These are phyloP conservation scores for Globisporangium okanoganense DNA, from an alignment of 352 stramenopile genomes.

Conservation along the genomic window DNA sequence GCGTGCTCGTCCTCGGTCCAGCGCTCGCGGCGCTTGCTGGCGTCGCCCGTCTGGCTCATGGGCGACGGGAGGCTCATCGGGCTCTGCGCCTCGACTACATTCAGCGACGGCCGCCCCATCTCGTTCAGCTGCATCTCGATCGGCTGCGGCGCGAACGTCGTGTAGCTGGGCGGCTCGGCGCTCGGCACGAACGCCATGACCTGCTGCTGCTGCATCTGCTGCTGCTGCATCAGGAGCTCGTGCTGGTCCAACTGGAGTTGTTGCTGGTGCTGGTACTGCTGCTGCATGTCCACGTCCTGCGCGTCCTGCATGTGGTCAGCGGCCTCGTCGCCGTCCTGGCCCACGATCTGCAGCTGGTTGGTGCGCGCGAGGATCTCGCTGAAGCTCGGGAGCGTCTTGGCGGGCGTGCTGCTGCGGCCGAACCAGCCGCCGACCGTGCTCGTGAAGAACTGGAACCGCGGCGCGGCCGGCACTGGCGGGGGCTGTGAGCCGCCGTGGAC, in stretches of 20 bases:
- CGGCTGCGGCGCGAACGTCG: conserved; percentile 20
- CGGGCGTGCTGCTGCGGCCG: conserved; percentile 14
- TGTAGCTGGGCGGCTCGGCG: conserved; percentile 21
- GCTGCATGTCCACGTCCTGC: conserved; percentile 21
- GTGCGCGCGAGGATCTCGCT: conserved; percentile 60
- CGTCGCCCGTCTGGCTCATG: conserved; percentile 53
- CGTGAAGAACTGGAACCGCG: conserved; percentile 16
- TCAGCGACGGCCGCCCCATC: conserved; percentile 11
- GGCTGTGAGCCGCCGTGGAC: conserved; percentile 11
- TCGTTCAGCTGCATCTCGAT: conserved; percentile 10
- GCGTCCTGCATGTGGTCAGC: conserved; percentile 7
- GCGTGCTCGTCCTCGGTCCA: conserved; percentile 84
- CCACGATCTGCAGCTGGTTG: conserved; percentile 59
- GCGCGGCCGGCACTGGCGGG: conserved; percentile 18
- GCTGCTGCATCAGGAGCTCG: conserved; percentile 5
- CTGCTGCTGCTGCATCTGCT: conserved; percentile 1
- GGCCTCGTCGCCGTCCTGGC: conserved; percentile 6
- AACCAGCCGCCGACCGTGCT: conserved; percentile 16
- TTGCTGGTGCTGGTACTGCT: conserved; percentile 12
- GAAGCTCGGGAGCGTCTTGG: conserved; percentile 58
- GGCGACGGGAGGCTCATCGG: conserved; percentile 38
- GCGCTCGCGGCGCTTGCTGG: conserved; percentile 71
- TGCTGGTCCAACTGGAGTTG: neutral
- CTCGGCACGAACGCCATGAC: neutral
- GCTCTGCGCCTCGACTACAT: conserved; percentile 14